Conservation (phyloP, 228 moss, liverwort and hornwort species). For the Sphagnum fallax region DNA sequence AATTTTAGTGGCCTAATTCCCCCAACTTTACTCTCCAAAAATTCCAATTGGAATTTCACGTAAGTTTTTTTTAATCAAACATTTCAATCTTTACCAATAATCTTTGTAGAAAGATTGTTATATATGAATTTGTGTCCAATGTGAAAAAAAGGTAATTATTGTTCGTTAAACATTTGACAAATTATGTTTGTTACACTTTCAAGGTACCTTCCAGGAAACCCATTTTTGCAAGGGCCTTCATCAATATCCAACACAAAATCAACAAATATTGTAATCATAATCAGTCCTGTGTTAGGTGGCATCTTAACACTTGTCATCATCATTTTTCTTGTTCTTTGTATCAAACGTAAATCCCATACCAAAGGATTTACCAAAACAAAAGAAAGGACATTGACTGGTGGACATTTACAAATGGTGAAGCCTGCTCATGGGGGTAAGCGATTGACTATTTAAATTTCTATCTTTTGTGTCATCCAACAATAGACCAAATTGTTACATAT, state of each 20-base stretch:
- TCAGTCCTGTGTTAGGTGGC: constrained; percentile 15
- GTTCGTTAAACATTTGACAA: too few relatives aligned
- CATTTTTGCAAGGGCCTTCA: too few relatives aligned
- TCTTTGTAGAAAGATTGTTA: too few relatives aligned
- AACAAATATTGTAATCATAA: neutral
- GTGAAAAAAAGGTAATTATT: neutral
- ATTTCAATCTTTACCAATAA: too few relatives aligned
- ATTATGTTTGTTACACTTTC: too few relatives aligned
- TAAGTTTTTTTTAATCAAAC: neutral
- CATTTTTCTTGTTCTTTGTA: neutral
- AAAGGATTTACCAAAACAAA: too few relatives aligned
- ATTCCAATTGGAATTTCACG: constrained; percentile 7
- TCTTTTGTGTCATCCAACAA: neutral
- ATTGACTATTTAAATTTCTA: neutral
- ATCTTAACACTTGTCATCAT: constrained; percentile 9
- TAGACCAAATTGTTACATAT: neutral
- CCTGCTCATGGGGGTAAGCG: neutral
- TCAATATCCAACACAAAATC: neutral
- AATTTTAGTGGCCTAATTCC: constrained; percentile 19
- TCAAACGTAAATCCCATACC: neutral
- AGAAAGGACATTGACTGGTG: too few relatives aligned
- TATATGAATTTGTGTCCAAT: neutral
- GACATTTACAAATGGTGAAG: too few relatives aligned
- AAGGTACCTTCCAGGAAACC: too few relatives aligned
- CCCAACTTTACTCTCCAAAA: constrained; percentile 6